A percentile compares a stretch with the other conserved stretches of the same genome.
Conservation (phyloP, 78 protist species). For the Guillardia theta region DNA sequence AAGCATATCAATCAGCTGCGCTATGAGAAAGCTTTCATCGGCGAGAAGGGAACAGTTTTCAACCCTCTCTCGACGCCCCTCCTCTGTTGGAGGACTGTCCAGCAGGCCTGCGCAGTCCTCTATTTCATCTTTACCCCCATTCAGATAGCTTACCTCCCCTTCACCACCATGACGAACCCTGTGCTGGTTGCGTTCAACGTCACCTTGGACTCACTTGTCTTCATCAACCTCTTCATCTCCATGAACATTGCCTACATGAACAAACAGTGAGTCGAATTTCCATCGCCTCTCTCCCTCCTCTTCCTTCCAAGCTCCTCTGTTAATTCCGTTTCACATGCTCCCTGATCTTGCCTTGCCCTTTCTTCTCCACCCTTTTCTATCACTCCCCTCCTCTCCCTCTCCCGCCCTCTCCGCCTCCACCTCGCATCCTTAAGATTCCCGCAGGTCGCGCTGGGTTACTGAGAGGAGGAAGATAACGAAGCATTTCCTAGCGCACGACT, state of each 20-base stretch:
- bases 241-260: not conserved
- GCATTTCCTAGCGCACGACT: not conserved
- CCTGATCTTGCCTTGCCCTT: too few relatives aligned
- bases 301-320: too few relatives aligned
- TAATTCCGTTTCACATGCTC: too few relatives aligned
- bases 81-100: not conserved
- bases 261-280: too few relatives aligned
- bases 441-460: conserved; percentile 14
- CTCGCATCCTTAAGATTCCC: too few relatives aligned
- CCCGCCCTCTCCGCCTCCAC: too few relatives aligned
- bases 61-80: not conserved
- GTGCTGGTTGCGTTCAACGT: not conserved
- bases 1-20: not conserved
- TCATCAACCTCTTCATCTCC: not conserved
- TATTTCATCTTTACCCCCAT: not conserved
- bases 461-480: not conserved
- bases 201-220: not conserved
- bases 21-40: not conserved
- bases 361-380: too few relatives aligned
- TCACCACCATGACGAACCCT: not conserved
- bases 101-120: not conserved
- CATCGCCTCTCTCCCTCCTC: too few relatives aligned
- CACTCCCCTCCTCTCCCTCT: too few relatives aligned
- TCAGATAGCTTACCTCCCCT: not conserved
- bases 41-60: not conserved